A percentile compares a stretch with the other conserved stretches of the same genome.
Evolutionary conservation across 1,284 basidiomycete species (phyloP).

Genomic region (Lentinus polychrous): DNA sequence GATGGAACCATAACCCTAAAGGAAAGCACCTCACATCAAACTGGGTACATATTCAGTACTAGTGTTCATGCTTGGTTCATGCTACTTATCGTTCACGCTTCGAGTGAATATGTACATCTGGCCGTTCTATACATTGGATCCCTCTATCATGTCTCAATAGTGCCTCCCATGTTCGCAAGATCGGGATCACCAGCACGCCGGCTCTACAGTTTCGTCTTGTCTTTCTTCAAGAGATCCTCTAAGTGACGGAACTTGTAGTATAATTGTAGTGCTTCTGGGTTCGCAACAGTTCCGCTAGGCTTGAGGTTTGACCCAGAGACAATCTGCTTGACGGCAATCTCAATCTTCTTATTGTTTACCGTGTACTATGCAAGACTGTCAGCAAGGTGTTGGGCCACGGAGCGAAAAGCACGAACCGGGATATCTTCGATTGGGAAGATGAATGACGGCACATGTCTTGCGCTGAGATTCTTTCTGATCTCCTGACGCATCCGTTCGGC

Average conservation of each 20-base stretch:
- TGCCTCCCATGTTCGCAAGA: no score
- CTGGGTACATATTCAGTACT: no score
- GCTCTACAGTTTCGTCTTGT: constrained; percentile 21
- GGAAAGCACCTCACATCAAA: no score
- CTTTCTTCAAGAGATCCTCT: constrained; percentile 23
- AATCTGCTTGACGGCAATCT: constrained; percentile 70
- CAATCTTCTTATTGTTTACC: constrained; percentile 69
- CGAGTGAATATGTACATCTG: no score
- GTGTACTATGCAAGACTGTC: constrained; percentile 44
- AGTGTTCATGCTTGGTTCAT: no score
- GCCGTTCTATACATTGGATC: no score
- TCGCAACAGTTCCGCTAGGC: constrained; percentile 65
- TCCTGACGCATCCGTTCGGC: constrained; percentile 46
- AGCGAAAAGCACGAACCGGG: constrained; percentile 39
- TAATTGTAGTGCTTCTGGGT: constrained; percentile 53
- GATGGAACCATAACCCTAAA: no score
- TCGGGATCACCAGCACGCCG: no score
- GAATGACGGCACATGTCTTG: constrained; percentile 66
- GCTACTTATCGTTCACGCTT: no score
- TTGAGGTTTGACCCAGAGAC: constrained; percentile 53
- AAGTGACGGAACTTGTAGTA: constrained; percentile 57
- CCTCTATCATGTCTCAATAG: no score
- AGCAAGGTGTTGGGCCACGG: constrained; percentile 1
- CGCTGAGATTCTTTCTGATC: constrained; percentile 63
- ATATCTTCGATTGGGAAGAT: constrained; percentile 59